Evolutionary conservation across 768 basidiomycete species (phyloP).

Genomic region (Tricholoma hemisulphureum): DNA sequence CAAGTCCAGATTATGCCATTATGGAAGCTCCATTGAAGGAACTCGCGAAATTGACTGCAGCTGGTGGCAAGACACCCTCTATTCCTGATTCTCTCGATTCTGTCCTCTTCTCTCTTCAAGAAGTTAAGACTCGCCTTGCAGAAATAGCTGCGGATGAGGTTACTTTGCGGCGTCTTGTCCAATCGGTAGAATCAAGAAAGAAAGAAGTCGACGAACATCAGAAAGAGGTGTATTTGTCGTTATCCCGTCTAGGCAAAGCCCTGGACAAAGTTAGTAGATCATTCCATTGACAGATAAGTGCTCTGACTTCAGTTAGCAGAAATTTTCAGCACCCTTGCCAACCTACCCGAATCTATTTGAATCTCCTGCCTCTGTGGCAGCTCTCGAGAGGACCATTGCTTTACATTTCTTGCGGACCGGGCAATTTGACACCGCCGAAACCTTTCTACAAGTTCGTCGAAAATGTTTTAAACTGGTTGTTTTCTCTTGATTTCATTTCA

Average conservation of each 20-base stretch:
- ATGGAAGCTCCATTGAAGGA: constrained; percentile 83
- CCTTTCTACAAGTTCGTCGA: constrained; percentile 62
- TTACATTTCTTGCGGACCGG: constrained; percentile 79
- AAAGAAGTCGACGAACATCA: constrained; percentile 84
- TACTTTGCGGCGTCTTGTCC: constrained; percentile 48
- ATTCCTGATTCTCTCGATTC: constrained; percentile 62
- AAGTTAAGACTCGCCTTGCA: constrained; percentile 52
- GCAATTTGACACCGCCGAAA: constrained; percentile 73
- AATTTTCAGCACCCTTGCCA: constrained; percentile 60
- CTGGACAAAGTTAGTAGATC: constrained; percentile 76
- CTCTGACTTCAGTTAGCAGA: constrained; percentile 36
- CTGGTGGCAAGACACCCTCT: constrained; percentile 54
- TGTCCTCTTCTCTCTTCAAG: constrained; percentile 56
- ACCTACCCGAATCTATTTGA: constrained; percentile 66
- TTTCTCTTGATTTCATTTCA: not conserved
- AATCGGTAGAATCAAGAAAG: constrained; percentile 67
- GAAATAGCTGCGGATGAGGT: constrained; percentile 49
- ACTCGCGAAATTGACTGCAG: constrained; percentile 60
- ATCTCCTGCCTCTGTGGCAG: constrained; percentile 54
- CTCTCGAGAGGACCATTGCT: constrained; percentile 70
- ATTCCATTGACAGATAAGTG: not conserved
- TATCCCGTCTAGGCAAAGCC: constrained; percentile 78
- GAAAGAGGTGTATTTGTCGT: constrained; percentile 81
- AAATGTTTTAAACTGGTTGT: not conserved
- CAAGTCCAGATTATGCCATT: too few species aligned